A percentile compares a stretch with the other conserved stretches of the same genome.
Evolutionary conservation across 306 rosid species (phyloP).

Genomic region (Mucuna pruriens): DNA sequence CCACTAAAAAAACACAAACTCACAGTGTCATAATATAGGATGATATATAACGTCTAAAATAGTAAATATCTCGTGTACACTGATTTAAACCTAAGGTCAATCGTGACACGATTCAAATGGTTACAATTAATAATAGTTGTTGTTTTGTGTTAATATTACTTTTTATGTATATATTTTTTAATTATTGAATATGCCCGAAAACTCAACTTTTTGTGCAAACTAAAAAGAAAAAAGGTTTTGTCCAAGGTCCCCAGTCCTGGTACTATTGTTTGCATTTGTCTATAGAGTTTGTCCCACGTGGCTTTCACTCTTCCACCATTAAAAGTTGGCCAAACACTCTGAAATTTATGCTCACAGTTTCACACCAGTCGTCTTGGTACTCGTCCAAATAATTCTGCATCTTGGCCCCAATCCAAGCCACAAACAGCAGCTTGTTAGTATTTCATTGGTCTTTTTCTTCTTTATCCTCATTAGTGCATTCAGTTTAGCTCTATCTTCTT

Average conservation of each 20-base stretch:
- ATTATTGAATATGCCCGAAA: not conserved
- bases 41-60: too few species aligned
- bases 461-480: not conserved
- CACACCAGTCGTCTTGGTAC: not conserved
- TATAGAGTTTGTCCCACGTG: not conserved
- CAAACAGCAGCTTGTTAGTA: not conserved
- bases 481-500: not conserved
- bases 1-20: too few species aligned
- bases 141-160: too few species aligned
- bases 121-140: too few species aligned
- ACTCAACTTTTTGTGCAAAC: not conserved
- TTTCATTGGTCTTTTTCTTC: not conserved
- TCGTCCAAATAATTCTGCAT: not conserved
- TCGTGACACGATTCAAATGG: too few species aligned
- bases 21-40: too few species aligned
- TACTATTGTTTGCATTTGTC: not conserved
- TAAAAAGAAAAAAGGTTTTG: not conserved
- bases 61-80: too few species aligned
- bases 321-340: not conserved
- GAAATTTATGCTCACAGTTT: not conserved
- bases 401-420: not conserved
- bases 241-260: not conserved
- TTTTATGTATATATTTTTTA: not conserved
- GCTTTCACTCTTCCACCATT: not conserved
- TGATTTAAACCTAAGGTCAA: too few species aligned